Conservation (phyloP, 1,284 basidiomycete genomes). For the Vanrija humicola region DNA sequence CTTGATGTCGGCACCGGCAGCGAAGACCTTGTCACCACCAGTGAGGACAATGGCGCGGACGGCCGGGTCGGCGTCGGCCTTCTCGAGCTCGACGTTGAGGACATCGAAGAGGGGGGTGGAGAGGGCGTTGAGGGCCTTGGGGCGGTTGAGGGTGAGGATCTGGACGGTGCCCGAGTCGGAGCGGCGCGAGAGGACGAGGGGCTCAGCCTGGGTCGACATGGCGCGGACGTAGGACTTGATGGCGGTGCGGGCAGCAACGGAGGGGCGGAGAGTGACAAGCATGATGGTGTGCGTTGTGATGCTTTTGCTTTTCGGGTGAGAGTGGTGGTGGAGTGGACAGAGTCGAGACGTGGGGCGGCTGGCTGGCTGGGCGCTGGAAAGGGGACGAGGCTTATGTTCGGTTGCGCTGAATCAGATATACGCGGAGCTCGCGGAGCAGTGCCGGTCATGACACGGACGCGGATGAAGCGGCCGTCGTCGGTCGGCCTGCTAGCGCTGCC, state of each 20-base stretch:
- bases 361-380: too few relatives aligned
- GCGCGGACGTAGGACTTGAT: slow-evolving; percentile 19
- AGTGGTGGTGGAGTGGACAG: background rate
- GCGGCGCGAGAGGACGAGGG: slow-evolving; percentile 41
- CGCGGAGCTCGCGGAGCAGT: too few relatives aligned
- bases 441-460: too few relatives aligned
- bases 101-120: slow-evolving; percentile 72
- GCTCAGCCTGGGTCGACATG: slow-evolving; percentile 40
- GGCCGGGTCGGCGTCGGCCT: slow-evolving; percentile 66
- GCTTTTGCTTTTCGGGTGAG: slow-evolving; percentile 1
- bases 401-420: too few relatives aligned
- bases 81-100: slow-evolving; percentile 69
- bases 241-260: slow-evolving; percentile 16
- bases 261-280: slow-evolving; percentile 18
- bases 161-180: slow-evolving; percentile 58
- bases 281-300: slow-evolving; percentile 4
- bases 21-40: slow-evolving; percentile 88
- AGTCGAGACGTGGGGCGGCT: background rate
- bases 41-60: slow-evolving; percentile 87
- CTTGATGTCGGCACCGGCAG: slow-evolving; percentile 62
- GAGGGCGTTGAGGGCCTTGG: slow-evolving; percentile 92
- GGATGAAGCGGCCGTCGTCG: too few relatives aligned
- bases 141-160: slow-evolving; percentile 90
- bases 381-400: too few relatives aligned
- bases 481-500: too few relatives aligned